Base-by-base conservation (phyloP, 1,139 yeast genomes). In the Pichia sp. region DNA sequence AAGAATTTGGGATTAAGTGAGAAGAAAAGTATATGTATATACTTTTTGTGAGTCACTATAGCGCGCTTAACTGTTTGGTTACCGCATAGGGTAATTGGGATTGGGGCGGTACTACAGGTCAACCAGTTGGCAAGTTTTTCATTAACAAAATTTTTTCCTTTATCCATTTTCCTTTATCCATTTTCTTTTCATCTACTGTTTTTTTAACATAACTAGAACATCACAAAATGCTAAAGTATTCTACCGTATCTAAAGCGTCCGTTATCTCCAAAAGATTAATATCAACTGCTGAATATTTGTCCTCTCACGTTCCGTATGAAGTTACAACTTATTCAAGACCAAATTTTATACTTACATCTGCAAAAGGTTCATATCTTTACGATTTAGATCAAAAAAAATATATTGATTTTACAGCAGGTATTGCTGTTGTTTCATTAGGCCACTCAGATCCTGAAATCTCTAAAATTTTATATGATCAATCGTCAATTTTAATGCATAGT, bases 381-480 rank as follows among this genome's bases (percentile, higher is more conserved):
- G 99, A 93, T 65, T 71, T 86, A 51, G 91, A 87, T 63, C 78
- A 87, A 63, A 74, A 84, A 49, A 77, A 85, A 64, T 93, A 86
- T 66, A 77, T 93, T 51, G 99, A 93, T 67, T 91, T 93, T 70
- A 84, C 91, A 2, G 90, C 97, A 2, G 99, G 99, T 49, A 90
- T 93, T 60, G 98, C 99, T 1, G 99, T 93, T 18, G 91, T 96
- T n/a, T 84, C 87, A 1, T 73, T 93, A 58, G 99, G 99, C 3
- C 99, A 93, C 68, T 74, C 90, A 34, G 79, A 93, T 63, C 81
- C 83, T 6, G 84, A 81, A 57, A 76, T 93, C 42, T 77, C 95
- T 6, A 73, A 84, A 53, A 80, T 93, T 56, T 68, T 90, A 55
- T 69, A 72, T 53, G 84, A 85, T 46, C 99, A 93, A 70, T 80